Evolutionary conservation across 2,329 filamentous ascomycete species (phyloP).

Genomic region (Paecilomyces niveus): DNA sequence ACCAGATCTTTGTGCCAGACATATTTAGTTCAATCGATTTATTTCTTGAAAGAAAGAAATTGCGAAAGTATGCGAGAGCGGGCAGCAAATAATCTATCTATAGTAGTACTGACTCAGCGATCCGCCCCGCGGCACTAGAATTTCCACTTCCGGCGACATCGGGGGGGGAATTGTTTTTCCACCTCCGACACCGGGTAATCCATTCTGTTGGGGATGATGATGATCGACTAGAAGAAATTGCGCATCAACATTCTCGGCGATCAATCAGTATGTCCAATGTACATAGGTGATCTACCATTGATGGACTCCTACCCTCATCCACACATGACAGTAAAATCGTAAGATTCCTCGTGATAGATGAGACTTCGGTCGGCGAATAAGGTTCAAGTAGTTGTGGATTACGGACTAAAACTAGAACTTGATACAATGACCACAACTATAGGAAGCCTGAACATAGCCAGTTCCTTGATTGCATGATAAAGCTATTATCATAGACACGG

Average conservation of each 20-base stretch:
- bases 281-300: background rate
- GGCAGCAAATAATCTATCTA: background rate
- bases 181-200: background rate
- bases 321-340: background rate
- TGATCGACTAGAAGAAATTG: background rate
- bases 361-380: background rate
- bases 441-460: no score
- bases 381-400: background rate
- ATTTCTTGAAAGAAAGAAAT: background rate
- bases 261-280: background rate
- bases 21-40: conserved; percentile 14
- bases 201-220: background rate
- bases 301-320: background rate
- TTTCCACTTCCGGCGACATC: background rate
- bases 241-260: no score
- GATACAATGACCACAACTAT: background rate
- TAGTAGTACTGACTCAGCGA: background rate
- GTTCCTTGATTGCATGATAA: no score
- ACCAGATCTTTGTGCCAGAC: conserved; percentile 42
- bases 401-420: background rate
- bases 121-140: background rate
- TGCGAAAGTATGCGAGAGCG: background rate
- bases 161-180: background rate
- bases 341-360: no score
- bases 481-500: no score